These are phyloP conservation scores for Fusarium temperatum DNA, from an alignment of 2,329 filamentous ascomycete species.

Conservation along the genomic window DNA sequence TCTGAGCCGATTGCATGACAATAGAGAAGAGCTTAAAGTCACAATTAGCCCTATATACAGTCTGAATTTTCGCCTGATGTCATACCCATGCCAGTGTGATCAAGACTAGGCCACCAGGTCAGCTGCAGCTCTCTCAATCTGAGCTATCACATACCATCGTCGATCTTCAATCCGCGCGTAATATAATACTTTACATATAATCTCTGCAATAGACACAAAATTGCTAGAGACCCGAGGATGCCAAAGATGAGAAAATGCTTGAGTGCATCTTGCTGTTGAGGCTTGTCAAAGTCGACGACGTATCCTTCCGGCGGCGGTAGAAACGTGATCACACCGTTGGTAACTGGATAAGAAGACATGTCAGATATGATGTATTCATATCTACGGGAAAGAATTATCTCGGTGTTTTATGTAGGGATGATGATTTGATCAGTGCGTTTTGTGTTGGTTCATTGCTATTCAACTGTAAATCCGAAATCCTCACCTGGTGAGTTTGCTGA, in stretches of 20 bases:
- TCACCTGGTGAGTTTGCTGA: background rate
- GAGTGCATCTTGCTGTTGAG: conserved; percentile 32
- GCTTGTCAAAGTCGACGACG: conserved; percentile 44
- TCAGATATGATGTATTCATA: background rate
- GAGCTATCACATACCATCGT: conserved; percentile 23
- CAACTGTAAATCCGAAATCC: background rate
- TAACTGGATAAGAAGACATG: conserved; percentile 26
- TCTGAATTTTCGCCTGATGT: accelerated
- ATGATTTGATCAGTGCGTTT: background rate
- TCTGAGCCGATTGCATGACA: conserved; percentile 38
- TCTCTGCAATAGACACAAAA: conserved; percentile 34
- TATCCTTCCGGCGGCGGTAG: conserved; percentile 42
- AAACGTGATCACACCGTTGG: conserved; percentile 37
- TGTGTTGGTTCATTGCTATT: background rate
- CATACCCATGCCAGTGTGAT: conserved; percentile 26
- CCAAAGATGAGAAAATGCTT: conserved; percentile 41
- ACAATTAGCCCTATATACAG: background rate
- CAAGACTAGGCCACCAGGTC: background rate
- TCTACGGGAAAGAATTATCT: background rate
- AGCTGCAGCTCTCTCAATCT: accelerated
- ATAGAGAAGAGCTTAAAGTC: conserved; percentile 25
- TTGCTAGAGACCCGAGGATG: conserved; percentile 28
- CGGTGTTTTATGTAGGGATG: background rate
- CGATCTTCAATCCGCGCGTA: conserved; percentile 9
- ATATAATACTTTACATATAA: conserved; percentile 43